Percentiles rank a stretch among this genome's conserved stretches.
Evolutionary conservation across 139 green algal genomes (phyloP).

Genomic region (Chlorella ohadii): DNA sequence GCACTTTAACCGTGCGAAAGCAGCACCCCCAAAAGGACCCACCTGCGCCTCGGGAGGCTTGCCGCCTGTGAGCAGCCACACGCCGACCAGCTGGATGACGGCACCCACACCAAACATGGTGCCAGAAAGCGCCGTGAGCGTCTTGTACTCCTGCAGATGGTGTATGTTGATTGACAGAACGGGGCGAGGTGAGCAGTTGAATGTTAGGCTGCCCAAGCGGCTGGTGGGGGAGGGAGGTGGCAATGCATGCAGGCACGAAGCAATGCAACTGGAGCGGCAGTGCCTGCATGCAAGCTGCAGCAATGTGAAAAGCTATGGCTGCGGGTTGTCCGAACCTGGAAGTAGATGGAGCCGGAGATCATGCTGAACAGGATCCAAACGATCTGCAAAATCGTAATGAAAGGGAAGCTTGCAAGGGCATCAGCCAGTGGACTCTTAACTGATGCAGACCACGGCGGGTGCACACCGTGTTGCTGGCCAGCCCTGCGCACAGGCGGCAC

Average conservation of each 20-base stretch:
- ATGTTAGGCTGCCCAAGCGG: neutral
- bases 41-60: neutral
- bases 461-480: too few species aligned
- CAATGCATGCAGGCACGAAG: neutral
- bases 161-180: too few species aligned
- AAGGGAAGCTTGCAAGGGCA: too few species aligned
- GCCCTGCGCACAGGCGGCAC: too few species aligned
- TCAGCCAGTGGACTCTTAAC: too few species aligned
- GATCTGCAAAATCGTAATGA: slow-evolving; percentile 56
- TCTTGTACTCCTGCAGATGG: slow-evolving; percentile 71
- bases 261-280: neutral
- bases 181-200: neutral
- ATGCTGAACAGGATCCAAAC: slow-evolving; percentile 89
- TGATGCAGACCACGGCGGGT: too few species aligned
- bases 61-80: slow-evolving; percentile 38
- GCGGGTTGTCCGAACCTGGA: slow-evolving; percentile 38
- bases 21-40: neutral
- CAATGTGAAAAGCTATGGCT: too few species aligned
- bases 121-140: slow-evolving; percentile 58
- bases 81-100: slow-evolving; percentile 39
- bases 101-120: slow-evolving; percentile 83
- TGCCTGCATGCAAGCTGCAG: neutral
- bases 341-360: slow-evolving; percentile 84
- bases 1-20: too few species aligned
- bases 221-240: too few species aligned